These are phyloP conservation scores for Citrus sp. DNA, from an alignment of 345 rosid genomes.

Conservation along the genomic window DNA sequence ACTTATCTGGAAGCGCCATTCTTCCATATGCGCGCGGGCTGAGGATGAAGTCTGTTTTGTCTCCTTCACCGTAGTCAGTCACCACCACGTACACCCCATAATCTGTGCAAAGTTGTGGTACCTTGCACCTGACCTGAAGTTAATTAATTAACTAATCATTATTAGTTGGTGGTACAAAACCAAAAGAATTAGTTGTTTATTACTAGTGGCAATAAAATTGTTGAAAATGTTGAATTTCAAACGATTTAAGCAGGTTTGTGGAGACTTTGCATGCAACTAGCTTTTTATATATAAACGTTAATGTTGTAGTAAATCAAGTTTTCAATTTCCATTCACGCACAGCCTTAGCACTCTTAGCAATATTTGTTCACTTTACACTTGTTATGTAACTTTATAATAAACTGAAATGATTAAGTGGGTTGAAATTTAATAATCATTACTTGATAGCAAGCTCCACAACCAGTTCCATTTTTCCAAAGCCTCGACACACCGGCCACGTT, in stretches of 20 bases:
- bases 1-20: constrained; percentile 42
- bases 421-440: constrained; percentile 20
- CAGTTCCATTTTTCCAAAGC: constrained; percentile 68
- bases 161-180: background rate
- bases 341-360: background rate
- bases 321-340: background rate
- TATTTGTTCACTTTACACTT: background rate
- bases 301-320: background rate
- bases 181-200: background rate
- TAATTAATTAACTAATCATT: background rate
- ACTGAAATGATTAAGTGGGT: background rate
- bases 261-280: background rate
- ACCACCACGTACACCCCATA: constrained; percentile 63
- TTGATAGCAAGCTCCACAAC: constrained; percentile 96
- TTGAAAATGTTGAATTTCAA: background rate
- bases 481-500: constrained; percentile 78
- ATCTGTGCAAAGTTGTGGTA: constrained; percentile 52
- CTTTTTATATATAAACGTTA: background rate
- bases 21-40: constrained; percentile 60
- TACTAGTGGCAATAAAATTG: background rate
- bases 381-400: too few species aligned
- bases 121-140: constrained; percentile 70
- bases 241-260: background rate
- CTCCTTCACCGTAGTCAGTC: constrained; percentile 89
- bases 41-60: constrained; percentile 76